Conservation (phyloP, 2,329 filamentous ascomycete genomes). For the Ceratocystis smalleyi region DNA sequence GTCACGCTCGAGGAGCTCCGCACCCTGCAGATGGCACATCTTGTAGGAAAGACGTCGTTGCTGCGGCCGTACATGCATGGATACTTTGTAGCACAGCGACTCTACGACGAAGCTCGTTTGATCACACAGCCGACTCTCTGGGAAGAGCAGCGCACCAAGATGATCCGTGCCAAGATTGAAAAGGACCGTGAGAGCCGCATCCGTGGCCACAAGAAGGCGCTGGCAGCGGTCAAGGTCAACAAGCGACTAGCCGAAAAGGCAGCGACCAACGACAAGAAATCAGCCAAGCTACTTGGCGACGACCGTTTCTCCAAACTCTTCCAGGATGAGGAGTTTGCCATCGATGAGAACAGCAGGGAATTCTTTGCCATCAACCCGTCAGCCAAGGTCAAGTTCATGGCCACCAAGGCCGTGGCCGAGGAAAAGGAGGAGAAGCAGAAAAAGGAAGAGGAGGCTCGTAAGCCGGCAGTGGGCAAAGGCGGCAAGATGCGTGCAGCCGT, state of each 20-base stretch:
- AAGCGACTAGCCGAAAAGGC: slow-evolving; percentile 62
- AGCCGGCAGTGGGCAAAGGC: slow-evolving; percentile 10
- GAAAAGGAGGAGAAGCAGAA: slow-evolving; percentile 33
- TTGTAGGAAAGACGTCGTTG: slow-evolving; percentile 79
- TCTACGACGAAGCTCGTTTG: slow-evolving; percentile 87
- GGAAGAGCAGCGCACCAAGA: slow-evolving; percentile 82
- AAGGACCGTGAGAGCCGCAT: slow-evolving; percentile 94
- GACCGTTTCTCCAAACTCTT: slow-evolving; percentile 78
- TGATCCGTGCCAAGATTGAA: slow-evolving; percentile 86
- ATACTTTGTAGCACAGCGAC: slow-evolving; percentile 86
- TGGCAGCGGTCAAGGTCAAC: slow-evolving; percentile 66
- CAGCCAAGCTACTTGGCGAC: slow-evolving; percentile 58
- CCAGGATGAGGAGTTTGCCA: slow-evolving; percentile 79
- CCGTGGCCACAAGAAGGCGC: slow-evolving; percentile 69
- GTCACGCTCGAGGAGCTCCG: slow-evolving; percentile 75
- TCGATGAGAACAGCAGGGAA: slow-evolving; percentile 78
- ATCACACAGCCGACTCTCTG: slow-evolving; percentile 89
- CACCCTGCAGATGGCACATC: slow-evolving; percentile 69
- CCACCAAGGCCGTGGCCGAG: slow-evolving; percentile 15
- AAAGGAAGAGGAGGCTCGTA: slow-evolving; percentile 19
- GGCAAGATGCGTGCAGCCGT: slow-evolving; percentile 15
- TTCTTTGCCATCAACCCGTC: slow-evolving; percentile 84
- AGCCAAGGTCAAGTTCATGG: slow-evolving; percentile 29
- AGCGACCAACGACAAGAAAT: slow-evolving; percentile 37
- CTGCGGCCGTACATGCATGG: slow-evolving; percentile 97